Evolutionary conservation across 805 yeast species (phyloP).

Genomic region (Barnettozyma siamensis): DNA sequence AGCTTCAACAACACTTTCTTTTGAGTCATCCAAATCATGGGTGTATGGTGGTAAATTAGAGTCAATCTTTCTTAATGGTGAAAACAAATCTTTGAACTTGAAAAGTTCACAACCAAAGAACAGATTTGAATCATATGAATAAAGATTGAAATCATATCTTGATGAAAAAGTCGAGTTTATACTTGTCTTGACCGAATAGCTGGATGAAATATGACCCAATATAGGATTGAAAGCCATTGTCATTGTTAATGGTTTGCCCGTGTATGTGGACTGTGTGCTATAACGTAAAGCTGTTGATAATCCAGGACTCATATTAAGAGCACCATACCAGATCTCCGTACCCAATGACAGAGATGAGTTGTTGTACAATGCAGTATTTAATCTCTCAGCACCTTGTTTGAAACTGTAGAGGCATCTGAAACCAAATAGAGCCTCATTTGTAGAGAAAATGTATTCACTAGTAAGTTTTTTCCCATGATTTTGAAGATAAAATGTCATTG

Average conservation of each 20-base stretch:
- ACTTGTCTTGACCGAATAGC: conserved; percentile 80
- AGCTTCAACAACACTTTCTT: conserved; percentile 37
- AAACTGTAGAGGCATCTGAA: conserved; percentile 72
- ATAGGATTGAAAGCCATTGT: conserved; percentile 85
- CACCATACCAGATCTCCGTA: conserved; percentile 85
- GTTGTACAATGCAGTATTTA: conserved; percentile 41
- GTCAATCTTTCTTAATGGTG: conserved; percentile 14
- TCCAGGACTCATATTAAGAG: conserved; percentile 81
- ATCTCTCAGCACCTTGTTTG: conserved; percentile 30
- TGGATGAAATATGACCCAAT: conserved; percentile 81
- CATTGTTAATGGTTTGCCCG: conserved; percentile 86
- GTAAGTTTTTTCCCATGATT: conserved; percentile 56
- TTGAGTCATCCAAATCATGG: conserved; percentile 27
- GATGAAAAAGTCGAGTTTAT: conserved; percentile 73
- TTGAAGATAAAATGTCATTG: conserved; percentile 67
- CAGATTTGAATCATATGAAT: conserved; percentile 83
- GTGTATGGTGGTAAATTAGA: conserved; percentile 29
- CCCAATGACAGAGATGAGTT: conserved; percentile 72
- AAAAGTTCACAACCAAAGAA: conserved; percentile 84
- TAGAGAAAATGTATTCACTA: conserved; percentile 72
- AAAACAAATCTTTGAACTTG: conserved; percentile 34
- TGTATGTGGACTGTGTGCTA: conserved; percentile 75
- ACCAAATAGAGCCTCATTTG: conserved; percentile 81
- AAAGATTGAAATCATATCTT: conserved; percentile 81
- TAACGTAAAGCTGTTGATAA: conserved; percentile 80